These are phyloP conservation scores for Durotheca rogersii DNA, from an alignment of 495 filamentous ascomycete genomes.

Conservation along the genomic window DNA sequence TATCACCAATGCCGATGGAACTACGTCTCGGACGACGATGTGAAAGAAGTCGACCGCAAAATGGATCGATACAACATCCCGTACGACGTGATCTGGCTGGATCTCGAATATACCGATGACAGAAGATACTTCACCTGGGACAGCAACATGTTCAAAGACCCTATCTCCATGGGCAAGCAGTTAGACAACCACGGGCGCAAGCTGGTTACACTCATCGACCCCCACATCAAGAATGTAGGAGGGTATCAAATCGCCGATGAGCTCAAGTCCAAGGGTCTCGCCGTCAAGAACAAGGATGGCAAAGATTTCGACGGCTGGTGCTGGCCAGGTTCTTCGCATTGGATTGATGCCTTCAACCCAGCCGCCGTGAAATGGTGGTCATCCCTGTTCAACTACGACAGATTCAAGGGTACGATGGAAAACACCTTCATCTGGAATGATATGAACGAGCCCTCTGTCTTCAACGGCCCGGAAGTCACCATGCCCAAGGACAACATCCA, in stretches of 20 bases:
- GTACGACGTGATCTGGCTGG: conserved; percentile 98
- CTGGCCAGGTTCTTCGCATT: conserved; percentile 95
- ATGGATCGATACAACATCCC: conserved; percentile 94
- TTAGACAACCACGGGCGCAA: conserved; percentile 81
- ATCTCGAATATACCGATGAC: conserved; percentile 93
- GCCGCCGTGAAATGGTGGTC: conserved; percentile 87
- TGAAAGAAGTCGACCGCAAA: conserved; percentile 92
- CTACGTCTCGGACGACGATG: conserved; percentile 94
- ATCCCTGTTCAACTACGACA: conserved; percentile 78
- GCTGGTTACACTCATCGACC: conserved; percentile 92
- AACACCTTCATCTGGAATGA: conserved; percentile 98
- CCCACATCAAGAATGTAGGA: conserved; percentile 91
- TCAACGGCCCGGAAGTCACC: conserved; percentile 95
- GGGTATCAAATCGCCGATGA: conserved; percentile 75
- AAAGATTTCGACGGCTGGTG: conserved; percentile 94
- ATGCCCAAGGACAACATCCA: conserved; percentile 99
- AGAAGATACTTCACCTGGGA: conserved; percentile 99
- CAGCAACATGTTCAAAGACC: conserved; percentile 77
- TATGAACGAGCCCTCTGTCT: conserved; percentile 99
- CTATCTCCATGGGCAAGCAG: conserved; percentile 82
- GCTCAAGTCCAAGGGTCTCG: conserved; percentile 78
- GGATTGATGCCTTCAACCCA: conserved; percentile 94
- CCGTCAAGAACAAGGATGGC: conserved; percentile 83
- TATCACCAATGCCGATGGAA: conserved; percentile 99
- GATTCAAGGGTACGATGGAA: conserved; percentile 74